Evolutionary conservation across 2,329 filamentous ascomycete species (phyloP).

Genomic region (Ophiostoma ips): DNA sequence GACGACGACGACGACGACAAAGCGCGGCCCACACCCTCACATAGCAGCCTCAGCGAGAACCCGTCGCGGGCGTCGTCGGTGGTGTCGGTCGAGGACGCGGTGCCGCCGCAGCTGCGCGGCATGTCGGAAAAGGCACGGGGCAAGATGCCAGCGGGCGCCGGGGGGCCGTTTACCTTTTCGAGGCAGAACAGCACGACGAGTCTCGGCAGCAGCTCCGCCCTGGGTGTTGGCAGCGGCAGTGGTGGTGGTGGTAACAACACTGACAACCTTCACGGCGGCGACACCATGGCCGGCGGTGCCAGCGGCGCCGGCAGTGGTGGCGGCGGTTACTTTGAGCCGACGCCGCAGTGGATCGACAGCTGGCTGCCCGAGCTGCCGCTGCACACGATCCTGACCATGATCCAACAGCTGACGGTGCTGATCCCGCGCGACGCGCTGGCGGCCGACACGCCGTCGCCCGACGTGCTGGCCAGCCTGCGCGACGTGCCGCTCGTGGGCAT

Average conservation of each 20-base stretch:
- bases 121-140: slow-evolving; percentile 97
- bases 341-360: slow-evolving; percentile 73
- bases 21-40: slow-evolving; percentile 24
- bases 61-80: slow-evolving; percentile 55
- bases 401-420: slow-evolving; percentile 48
- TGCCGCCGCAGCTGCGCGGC: slow-evolving; percentile 69
- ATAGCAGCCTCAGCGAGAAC: slow-evolving; percentile 45
- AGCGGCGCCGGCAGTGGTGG: neutral
- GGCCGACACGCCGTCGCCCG: slow-evolving; percentile 13
- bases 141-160: slow-evolving; percentile 82
- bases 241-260: neutral
- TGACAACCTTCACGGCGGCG: neutral
- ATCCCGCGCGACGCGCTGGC: slow-evolving; percentile 37
- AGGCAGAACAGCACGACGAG: slow-evolving; percentile 82
- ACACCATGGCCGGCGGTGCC: neutral
- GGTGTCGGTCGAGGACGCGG: slow-evolving; percentile 51
- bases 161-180: slow-evolving; percentile 53
- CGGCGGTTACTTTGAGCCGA: slow-evolving; percentile 52
- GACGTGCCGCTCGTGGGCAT: slow-evolving; percentile 54
- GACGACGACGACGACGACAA: slow-evolving; percentile 46
- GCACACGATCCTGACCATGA: slow-evolving; percentile 69
- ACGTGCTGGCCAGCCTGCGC: slow-evolving; percentile 37
- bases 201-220: slow-evolving; percentile 46
- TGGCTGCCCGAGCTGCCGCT: slow-evolving; percentile 89
- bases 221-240: neutral